Conservation (phyloP, 352 stramenopile genomes). For the Lagenidium giganteum region DNA sequence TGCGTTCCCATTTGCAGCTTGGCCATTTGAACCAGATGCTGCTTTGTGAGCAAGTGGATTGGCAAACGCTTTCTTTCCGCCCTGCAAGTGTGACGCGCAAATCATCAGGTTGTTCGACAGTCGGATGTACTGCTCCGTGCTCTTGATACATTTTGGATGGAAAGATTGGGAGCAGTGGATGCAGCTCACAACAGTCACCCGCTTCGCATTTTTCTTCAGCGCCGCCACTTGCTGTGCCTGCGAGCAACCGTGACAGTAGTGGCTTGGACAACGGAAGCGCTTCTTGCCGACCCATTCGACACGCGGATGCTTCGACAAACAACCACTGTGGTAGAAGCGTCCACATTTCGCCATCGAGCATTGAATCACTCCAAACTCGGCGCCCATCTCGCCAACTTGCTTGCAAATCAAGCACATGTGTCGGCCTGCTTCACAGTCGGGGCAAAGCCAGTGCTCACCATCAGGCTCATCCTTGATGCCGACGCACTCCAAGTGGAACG, state of each 20-base stretch:
- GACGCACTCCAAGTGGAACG: conserved; percentile 91
- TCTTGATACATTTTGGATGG: conserved; percentile 76
- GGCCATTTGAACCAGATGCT: background rate
- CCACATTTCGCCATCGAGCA: conserved; percentile 90
- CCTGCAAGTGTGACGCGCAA: conserved; percentile 79
- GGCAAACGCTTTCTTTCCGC: conserved; percentile 25
- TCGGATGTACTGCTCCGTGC: conserved; percentile 70
- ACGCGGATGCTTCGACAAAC: conserved; percentile 61
- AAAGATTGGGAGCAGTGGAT: conserved; percentile 85
- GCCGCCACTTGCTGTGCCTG: conserved; percentile 18
- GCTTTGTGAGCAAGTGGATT: background rate
- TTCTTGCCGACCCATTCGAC: conserved; percentile 88
- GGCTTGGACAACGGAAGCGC: conserved; percentile 87
- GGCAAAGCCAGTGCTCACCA: conserved; percentile 88
- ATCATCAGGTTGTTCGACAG: conserved; percentile 87
- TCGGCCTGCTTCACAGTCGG: conserved; percentile 83
- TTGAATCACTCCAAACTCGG: conserved; percentile 87
- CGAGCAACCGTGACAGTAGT: conserved; percentile 82
- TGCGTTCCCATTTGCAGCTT: background rate
- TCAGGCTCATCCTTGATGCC: conserved; percentile 79
- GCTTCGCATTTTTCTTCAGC: conserved; percentile 37
- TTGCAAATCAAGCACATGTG: conserved; percentile 92
- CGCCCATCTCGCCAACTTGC: conserved; percentile 86
- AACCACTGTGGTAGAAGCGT: conserved; percentile 91
- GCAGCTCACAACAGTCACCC: conserved; percentile 62